Evolutionary conservation across 768 basidiomycete genomes (phyloP).

Genomic region (Russula vinacea): DNA sequence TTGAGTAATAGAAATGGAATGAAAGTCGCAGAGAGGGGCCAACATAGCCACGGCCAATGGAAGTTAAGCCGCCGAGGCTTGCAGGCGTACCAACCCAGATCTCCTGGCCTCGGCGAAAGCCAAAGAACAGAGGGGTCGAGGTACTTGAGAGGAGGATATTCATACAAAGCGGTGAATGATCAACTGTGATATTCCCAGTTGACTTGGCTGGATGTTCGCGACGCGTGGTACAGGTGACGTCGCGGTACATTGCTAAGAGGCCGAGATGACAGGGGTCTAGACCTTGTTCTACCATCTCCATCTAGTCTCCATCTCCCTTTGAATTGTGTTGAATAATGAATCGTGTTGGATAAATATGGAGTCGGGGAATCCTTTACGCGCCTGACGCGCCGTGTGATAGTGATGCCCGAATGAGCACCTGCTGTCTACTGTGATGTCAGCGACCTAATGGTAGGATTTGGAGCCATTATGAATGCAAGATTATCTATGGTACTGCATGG

Average conservation of each 20-base stretch:
- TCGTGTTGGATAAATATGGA: background rate
- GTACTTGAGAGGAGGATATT: background rate
- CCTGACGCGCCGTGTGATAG: no score
- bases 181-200: no score
- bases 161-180: background rate
- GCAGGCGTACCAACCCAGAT: background rate
- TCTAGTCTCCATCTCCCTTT: background rate
- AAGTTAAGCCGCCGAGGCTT: background rate
- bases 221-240: background rate
- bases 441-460: background rate
- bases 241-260: no score
- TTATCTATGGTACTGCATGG: slow-evolving; percentile 66
- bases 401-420: no score
- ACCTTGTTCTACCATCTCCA: background rate
- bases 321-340: background rate
- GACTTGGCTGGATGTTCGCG: no score
- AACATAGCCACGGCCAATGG: background rate
- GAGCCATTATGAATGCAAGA: slow-evolving; percentile 37
- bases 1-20: background rate
- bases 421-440: slow-evolving; percentile 1
- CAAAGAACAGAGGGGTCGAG: background rate
- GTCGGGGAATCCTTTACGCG: no score
- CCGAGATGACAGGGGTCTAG: background rate
- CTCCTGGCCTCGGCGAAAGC: background rate
- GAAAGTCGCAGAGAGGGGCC: slow-evolving; percentile 4